phyloP scores from a whole-genome alignment of 2,329 filamentous ascomycete species.

The Sclerotinia nivalis region DNA sequence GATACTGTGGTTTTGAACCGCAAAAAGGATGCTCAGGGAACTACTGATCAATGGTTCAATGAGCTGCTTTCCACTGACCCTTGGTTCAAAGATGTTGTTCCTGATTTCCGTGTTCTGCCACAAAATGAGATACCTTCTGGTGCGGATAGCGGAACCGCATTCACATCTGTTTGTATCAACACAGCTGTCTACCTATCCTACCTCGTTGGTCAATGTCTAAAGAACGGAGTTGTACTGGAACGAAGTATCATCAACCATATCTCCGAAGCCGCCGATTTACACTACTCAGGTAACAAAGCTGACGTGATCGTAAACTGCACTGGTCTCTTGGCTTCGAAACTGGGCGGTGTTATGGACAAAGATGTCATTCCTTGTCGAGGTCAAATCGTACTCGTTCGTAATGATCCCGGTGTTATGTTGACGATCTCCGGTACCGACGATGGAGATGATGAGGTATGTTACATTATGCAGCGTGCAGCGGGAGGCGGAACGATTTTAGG shows the following conservation, averaged over 20 bases:
- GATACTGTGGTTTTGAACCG: conserved; percentile 54
- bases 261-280: conserved; percentile 62
- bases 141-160: conserved; percentile 71
- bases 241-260: conserved; percentile 69
- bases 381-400: conserved; percentile 71
- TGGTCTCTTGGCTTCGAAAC: conserved; percentile 69
- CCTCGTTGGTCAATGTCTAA: conserved; percentile 77
- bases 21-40: conserved; percentile 30
- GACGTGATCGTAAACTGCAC: conserved; percentile 83
- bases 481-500: conserved; percentile 69
- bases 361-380: conserved; percentile 75
- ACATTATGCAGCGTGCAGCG: conserved; percentile 67
- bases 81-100: conserved; percentile 72
- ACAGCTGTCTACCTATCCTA: conserved; percentile 84
- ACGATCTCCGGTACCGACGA: conserved; percentile 64
- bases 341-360: conserved; percentile 79
- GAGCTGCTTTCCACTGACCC: conserved; percentile 66
- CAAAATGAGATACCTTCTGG: conserved; percentile 60
- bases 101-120: conserved; percentile 66
- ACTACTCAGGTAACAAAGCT: conserved; percentile 58
- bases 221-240: conserved; percentile 67
- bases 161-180: conserved; percentile 90
- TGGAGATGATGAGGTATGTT: conserved; percentile 61
- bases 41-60: conserved; percentile 52
- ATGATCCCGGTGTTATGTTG: conserved; percentile 61